Evolutionary conservation across 2,329 filamentous ascomycete genomes (phyloP).

Genomic region (Fusarium equiseti): DNA sequence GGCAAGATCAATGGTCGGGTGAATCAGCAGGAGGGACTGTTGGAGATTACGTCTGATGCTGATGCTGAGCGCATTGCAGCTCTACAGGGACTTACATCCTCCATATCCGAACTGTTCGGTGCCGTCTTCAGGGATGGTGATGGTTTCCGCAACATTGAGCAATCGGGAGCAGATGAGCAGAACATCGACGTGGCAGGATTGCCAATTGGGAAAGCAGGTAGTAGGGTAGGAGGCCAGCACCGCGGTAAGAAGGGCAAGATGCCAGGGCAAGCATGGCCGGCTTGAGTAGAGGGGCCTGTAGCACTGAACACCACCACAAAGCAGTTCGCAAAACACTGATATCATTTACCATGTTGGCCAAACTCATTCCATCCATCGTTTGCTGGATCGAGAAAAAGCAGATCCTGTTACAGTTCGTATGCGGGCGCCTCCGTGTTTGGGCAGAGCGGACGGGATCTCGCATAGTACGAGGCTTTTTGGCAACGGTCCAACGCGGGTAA

Average conservation of each 20-base stretch:
- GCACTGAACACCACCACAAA: neutral
- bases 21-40: conserved; percentile 85
- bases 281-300: conserved; percentile 10
- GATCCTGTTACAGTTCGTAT: conserved; percentile 18
- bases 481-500: conserved; percentile 28
- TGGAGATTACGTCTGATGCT: conserved; percentile 80
- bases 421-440: conserved; percentile 37
- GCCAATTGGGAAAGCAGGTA: conserved; percentile 30
- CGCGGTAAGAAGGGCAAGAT: conserved; percentile 44
- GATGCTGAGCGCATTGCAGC: conserved; percentile 81
- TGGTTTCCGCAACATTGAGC: conserved; percentile 64
- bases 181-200: conserved; percentile 46
- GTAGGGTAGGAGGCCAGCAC: conserved; percentile 11
- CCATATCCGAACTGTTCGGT: conserved; percentile 76
- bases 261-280: neutral
- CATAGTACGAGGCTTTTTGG: conserved; percentile 37
- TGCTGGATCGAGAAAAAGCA: conserved; percentile 30
- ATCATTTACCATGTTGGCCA: conserved; percentile 2
- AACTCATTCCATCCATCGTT: neutral
- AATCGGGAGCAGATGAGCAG: conserved; percentile 47
- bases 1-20: conserved; percentile 88
- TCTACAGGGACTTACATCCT: conserved; percentile 77
- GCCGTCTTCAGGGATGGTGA: conserved; percentile 83
- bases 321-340: neutral
- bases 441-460: conserved; percentile 39